Evolutionary conservation across 192 early-diverging fungal genomes (phyloP).

Genomic region (Entomortierella beljakovae): DNA sequence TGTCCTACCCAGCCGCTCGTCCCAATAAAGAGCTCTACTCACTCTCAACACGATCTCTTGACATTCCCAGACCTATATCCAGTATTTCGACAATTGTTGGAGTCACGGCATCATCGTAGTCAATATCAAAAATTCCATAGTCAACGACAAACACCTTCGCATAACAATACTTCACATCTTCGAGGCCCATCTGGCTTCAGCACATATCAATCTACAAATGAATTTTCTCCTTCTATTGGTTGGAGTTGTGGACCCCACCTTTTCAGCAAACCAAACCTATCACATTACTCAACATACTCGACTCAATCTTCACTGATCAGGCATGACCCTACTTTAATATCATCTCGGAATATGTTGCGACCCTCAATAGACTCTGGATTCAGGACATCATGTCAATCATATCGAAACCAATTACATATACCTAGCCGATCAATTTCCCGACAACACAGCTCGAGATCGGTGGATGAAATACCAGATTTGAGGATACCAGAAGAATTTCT

Average conservation of each 20-base stretch:
- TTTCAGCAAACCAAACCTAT: neutral
- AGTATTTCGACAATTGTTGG: slow-evolving; percentile 33
- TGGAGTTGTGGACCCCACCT: neutral
- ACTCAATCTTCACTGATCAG: neutral
- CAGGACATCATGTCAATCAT: neutral
- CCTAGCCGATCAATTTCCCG: slow-evolving; percentile 31
- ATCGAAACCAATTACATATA: slow-evolving; percentile 10
- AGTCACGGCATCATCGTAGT: slow-evolving; percentile 11
- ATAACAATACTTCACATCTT: neutral
- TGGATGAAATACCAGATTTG: slow-evolving; percentile 26
- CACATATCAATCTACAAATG: too few relatives aligned
- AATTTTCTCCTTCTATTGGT: neutral
- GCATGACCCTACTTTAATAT: neutral
- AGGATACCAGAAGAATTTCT: slow-evolving; percentile 37
- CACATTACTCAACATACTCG: neutral
- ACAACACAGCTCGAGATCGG: slow-evolving; percentile 15
- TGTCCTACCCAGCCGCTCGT: neutral
- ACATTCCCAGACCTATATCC: slow-evolving; percentile 49
- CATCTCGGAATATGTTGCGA: neutral
- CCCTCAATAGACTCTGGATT: slow-evolving; percentile 1
- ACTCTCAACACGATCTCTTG: neutral
- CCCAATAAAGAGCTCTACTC: neutral
- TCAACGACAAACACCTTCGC: neutral
- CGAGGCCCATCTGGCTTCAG: neutral
- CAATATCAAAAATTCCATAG: neutral